Evolutionary conservation across 1,284 basidiomycete species (phyloP), one percentile per base, ranked within the genome.

Genomic region (Malassezia cuniculi): DNA sequence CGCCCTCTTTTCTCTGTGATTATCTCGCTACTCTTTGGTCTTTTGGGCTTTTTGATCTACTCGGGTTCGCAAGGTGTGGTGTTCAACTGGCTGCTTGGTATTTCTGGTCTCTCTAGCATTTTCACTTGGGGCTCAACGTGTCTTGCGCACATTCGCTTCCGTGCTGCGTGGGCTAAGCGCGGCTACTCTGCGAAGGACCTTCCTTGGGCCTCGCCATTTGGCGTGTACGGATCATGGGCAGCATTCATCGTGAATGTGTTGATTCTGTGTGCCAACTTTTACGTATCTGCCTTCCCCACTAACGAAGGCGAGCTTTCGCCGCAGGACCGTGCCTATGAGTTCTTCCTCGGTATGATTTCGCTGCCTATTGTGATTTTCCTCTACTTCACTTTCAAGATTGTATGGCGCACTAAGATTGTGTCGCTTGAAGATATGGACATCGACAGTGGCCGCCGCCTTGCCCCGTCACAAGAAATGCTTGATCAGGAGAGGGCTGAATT

Each of bases 71-170:
- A 15, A 9, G 18, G 17, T 3, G 31, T 29, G 15, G 24, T 5
- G n/a, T 37, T 18, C 27, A 55, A 56, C 55, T 73, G 73, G 72
- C 63, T 74, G 5, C 53, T 73, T n/a, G 72, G 70, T 28, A 58
- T 74, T 10, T 71, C 70, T 19, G 73, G 73, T 58, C 68, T 75
- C 4, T 71, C 71, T 6, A 71, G 71, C 18, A 68, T 75, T 44
- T 71, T 74, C 68, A 71, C 71, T 27, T 74, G 54, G 54, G 40
- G 53, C 15, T 52, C 51, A 30, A 47, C 54, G 36, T 62, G 54
- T 40, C 45, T 45, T 9, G 50, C 50, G 8, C 55, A 66, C 55
- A 70, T 72, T 34, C 70, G 72, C 28, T 45, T 45, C 33, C 42
- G 42, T 9, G 21, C 44, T 21, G 73, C 73, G 1, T 74, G 73